Base-by-base conservation (phyloP, 257 asterid genomes). In the Echites panduratus region DNA sequence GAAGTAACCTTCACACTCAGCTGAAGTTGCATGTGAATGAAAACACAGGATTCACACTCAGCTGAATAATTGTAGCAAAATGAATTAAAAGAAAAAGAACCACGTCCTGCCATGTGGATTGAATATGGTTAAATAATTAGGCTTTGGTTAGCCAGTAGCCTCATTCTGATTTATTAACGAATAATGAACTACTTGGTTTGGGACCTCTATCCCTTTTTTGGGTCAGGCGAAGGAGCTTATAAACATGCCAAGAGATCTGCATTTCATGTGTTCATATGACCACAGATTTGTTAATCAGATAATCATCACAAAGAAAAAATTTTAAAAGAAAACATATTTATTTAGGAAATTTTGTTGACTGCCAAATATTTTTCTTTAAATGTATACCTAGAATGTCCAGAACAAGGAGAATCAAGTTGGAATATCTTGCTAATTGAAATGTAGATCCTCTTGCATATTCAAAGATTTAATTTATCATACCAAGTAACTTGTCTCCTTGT, bases 401-500 rank as follows among this genome's bases (percentile, higher is more conserved):
- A 11, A 62, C 20, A n/a, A 40, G 53, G 7, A 49, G 26, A 38
- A 35, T 62, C 45, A 9, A 22, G 49, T 35, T 27, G 58, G 57
- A 40, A 32, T 24, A 68, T 64, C 24, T 40, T n/a, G 14, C 3
- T 35, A 62, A 44, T 19, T 63, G 32, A 69, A 40, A 64, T n/a
- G 27, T 9, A 58, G 64, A 76, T 68, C n/a, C 57, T 73, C 44
- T 26, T 63, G 22, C 4, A 43, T 22, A 40, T 61, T 61, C 7
- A 61, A 32, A 62, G 68, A 35, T 32, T 62, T 29, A 62, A 1
- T 32, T 61, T 72, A 50, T 72, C 84, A 72, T 90, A 95, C 99
- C 99, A 12, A 95, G 99, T 78, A 95, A 84, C 81, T 89, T 95
- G 84, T 92, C 98, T 76, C 99, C 99, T 67, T 87, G 99, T 70